These are phyloP conservation scores for Rhizomucor pusillus DNA, from an alignment of 371 early-diverging fungal species.

Conservation along the genomic window DNA sequence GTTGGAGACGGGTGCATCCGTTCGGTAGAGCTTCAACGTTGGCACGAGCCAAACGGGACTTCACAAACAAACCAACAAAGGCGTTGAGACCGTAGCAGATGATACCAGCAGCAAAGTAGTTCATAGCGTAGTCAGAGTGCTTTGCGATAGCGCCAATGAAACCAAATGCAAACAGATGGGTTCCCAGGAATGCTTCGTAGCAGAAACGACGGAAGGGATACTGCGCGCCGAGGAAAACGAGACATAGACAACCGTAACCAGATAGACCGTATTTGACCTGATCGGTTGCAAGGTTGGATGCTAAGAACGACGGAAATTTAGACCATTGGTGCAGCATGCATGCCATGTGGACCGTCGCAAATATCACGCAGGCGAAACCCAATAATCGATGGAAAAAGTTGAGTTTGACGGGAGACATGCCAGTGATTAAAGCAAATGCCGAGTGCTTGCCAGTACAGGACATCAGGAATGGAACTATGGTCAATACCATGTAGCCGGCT, in stretches of 20 bases:
- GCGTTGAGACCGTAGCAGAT: conserved; percentile 48
- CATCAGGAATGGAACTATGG: conserved; percentile 55
- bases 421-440: conserved; percentile 45
- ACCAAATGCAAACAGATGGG: conserved; percentile 48
- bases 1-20: conserved; percentile 43
- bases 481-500: conserved; percentile 53
- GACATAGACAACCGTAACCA: conserved; percentile 47
- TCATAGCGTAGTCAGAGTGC: conserved; percentile 63
- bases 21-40: conserved; percentile 42
- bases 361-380: conserved; percentile 39
- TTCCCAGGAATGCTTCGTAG: conserved; percentile 47
- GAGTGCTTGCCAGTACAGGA: conserved; percentile 62
- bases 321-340: conserved; percentile 40
- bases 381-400: conserved; percentile 54
- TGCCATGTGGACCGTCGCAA: conserved; percentile 58
- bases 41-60: conserved; percentile 46
- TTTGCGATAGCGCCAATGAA: conserved; percentile 50
- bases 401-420: conserved; percentile 51
- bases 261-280: conserved; percentile 57
- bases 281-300: conserved; percentile 25
- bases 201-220: conserved; percentile 51
- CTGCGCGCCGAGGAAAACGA: conserved; percentile 46
- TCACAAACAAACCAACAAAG: conserved; percentile 55
- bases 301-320: conserved; percentile 43
- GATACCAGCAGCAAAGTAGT: conserved; percentile 53